Base-by-base conservation (phyloP, 345 rosid species). In the Citrus reticulata region DNA sequence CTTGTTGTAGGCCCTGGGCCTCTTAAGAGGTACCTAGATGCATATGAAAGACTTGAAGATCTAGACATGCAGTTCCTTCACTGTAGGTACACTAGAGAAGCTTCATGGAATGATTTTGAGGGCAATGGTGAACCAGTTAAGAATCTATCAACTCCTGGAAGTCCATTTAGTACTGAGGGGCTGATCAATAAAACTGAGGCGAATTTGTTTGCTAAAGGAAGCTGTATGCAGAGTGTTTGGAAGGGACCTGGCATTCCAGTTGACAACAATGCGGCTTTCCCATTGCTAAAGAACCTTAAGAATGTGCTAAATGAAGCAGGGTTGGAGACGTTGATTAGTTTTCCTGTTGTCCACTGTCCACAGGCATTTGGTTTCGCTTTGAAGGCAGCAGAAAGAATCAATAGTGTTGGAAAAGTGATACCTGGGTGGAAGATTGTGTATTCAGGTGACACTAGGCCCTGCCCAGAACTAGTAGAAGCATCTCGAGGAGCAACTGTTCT, bases 401-500 rank as follows among this genome's bases (percentile, higher is more conserved):
- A 93, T 79, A 82, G 83, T 67, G 79, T 74, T 73, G 96, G 96
- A 60, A 89, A 92, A 87, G 72, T 42, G 55, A 95, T 93, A 73
- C 97, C 91, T 0, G 99, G 99, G 42, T 95, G 99, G 99, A 95
- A 92, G 86, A 81, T 93, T 73, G 99, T 89, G 76, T 93, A 95
- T 78, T 95, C 99, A 3, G 99, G 99, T 27, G 99, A 95, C 84
- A 89, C 99, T 14, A 92, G 99, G 85, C 99, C 99, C 54, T 92
- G 98, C 80, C 92, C 92, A 1, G 93, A 90, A 73, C 80, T 86
- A 6, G 76, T 90, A 1, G 93, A 92, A 82, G 98, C 96, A 55
- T 87, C 95, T 74, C 85, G 80, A 55, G 95, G 91, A 57, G 98
- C 98, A 54, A 93, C 98, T 5, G 83, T 93, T 80, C 99, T 95